Evolutionary conservation across 352 stramenopile species (phyloP).

Genomic region (Thraustochytrium sp.): DNA sequence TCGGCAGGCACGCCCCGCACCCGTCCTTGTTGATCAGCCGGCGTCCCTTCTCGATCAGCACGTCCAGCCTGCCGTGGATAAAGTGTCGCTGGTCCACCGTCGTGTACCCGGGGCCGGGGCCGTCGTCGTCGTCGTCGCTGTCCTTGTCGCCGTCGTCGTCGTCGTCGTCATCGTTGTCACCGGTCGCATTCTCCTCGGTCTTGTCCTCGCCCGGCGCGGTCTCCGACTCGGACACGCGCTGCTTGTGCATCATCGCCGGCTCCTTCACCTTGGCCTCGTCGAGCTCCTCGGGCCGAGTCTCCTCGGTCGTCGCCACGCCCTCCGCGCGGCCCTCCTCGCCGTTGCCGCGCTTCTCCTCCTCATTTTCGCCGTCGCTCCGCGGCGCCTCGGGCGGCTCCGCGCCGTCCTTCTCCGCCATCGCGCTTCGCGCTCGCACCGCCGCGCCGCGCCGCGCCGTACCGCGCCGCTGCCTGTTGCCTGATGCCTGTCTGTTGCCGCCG

Average conservation of each 20-base stretch:
- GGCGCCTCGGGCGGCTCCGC: background rate
- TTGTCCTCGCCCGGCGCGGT: background rate
- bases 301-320: background rate
- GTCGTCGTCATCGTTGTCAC: background rate
- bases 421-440: background rate
- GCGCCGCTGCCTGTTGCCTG: too few relatives aligned
- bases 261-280: too few relatives aligned
- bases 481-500: too few relatives aligned
- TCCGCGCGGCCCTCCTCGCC: background rate
- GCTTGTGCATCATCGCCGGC: too few relatives aligned
- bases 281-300: background rate
- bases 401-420: background rate
- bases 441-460: too few relatives aligned
- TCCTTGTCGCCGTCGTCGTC: background rate
- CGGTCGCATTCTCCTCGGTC: background rate
- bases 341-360: background rate
- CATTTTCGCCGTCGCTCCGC: background rate
- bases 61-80: conserved; percentile 29
- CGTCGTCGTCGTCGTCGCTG: background rate
- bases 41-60: conserved; percentile 3
- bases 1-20: background rate
- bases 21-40: conserved; percentile 7
- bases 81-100: background rate
- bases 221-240: background rate
- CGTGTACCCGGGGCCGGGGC: background rate